Percentiles rank a stretch among this genome's conserved stretches.
Conservation (phyloP, 164 flowering plant genomes). For the Magnolia changhungtana region DNA sequence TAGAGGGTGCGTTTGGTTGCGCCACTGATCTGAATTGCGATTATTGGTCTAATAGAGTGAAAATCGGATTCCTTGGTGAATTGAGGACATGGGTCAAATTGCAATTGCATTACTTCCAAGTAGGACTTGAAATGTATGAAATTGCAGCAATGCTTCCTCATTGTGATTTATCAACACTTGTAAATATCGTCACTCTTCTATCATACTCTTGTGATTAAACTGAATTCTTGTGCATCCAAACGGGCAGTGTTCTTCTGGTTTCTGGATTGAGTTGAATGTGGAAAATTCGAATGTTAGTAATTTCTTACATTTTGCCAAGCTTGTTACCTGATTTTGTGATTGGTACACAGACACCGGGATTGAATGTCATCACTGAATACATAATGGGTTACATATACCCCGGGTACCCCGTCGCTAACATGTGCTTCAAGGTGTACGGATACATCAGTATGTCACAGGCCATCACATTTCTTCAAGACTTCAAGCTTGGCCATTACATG, state of each 20-base stretch:
- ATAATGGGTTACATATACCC: slow-evolving; percentile 83
- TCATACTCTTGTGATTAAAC: not conserved
- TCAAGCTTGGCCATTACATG: slow-evolving; percentile 99
- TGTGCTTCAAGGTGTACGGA: slow-evolving; percentile 94
- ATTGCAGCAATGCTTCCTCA: no score
- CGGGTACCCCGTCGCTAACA: slow-evolving; percentile 82
- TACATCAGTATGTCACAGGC: slow-evolving; percentile 87
- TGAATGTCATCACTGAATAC: slow-evolving; percentile 80
- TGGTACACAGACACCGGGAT: slow-evolving; percentile 51
- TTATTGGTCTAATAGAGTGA: no score
- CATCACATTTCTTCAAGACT: slow-evolving; percentile 77
- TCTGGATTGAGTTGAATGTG: not conserved
- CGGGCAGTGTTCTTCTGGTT: not conserved
- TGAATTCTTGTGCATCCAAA: not conserved
- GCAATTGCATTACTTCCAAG: no score
- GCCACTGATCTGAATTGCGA: no score
- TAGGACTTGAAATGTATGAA: no score
- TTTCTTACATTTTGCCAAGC: not conserved
- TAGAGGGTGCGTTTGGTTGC: no score
- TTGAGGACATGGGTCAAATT: no score
- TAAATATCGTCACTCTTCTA: not conserved
- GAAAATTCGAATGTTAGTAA: not conserved
- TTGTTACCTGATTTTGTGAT: not conserved
- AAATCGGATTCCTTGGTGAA: no score
- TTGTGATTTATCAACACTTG: not conserved